These are phyloP conservation scores for Pichia cabralensis DNA, from an alignment of 805 yeast species.

Conservation along the genomic window DNA sequence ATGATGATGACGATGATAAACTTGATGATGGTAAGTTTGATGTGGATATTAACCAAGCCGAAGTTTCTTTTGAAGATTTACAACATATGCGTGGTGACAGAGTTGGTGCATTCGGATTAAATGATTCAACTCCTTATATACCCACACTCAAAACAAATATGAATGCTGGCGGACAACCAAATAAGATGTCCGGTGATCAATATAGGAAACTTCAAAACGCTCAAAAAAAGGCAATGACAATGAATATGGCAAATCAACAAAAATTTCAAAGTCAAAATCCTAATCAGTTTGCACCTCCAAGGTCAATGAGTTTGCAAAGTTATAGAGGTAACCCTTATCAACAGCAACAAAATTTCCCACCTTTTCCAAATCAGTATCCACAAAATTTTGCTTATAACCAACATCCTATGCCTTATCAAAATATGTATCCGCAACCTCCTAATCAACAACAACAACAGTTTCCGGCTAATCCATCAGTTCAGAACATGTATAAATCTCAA, in stretches of 20 bases:
- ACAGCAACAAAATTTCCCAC: no score
- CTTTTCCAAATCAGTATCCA: background rate
- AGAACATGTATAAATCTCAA: no score
- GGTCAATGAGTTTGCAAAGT: conserved; percentile 28
- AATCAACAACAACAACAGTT: no score
- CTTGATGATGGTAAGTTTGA: conserved; percentile 20
- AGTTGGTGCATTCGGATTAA: conserved; percentile 29
- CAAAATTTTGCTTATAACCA: no score
- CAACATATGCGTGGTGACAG: conserved; percentile 56
- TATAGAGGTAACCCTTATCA: no score
- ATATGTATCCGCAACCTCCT: no score
- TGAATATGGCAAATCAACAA: conserved; percentile 19
- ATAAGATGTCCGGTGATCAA: conserved; percentile 39
- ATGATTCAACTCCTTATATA: conserved; percentile 63
- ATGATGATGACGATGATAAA: conserved; percentile 23
- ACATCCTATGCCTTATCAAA: no score
- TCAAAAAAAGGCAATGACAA: conserved; percentile 47
- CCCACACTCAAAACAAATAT: conserved; percentile 47
- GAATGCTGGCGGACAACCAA: conserved; percentile 19
- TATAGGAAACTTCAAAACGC: conserved; percentile 64
- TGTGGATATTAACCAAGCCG: conserved; percentile 24
- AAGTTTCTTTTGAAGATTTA: conserved; percentile 55
- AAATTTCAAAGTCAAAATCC: conserved; percentile 6
- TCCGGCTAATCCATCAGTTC: no score
- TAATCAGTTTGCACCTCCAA: no score